Base-by-base conservation (phyloP, 768 basidiomycete species). In the Amanita fuliginea region DNA sequence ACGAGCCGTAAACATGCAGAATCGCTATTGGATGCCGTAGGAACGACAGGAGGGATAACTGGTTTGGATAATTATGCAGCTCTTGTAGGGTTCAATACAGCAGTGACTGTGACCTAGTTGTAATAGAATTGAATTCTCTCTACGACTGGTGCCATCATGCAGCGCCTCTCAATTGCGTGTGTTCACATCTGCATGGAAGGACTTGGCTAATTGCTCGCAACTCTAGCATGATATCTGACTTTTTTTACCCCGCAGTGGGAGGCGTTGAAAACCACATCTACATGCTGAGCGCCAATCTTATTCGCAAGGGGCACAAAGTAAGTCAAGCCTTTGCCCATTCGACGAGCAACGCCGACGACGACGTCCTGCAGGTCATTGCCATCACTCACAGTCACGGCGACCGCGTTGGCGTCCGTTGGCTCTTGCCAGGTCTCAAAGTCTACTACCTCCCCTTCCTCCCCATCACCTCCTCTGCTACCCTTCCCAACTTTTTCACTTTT, bases 181-280 rank as follows among this genome's bases (percentile, higher is more conserved):
- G 60, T 60, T 21, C 14, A n/a, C 14, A 24, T 24, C 24, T 28
- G 3, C 26, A 13, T 32, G 28, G 5, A 22, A 21, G 24, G 21
- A 42, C 30, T 19, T 13, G 6, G 10, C 33, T 21, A 13, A 6
- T 7, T 41, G 13, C 14, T 33, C 30, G 21, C 16, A 8, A 19
- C 41, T 47, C 28, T 51, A 95, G 93, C 40, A 92, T 98, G 89
- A 80, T 98, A 51, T 87, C 83, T 36, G 96, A 99, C 68, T 99
- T 98, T 71, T 99, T 97, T 68, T 81, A 89, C 60, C 96, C 96
- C 0, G 74, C 78, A 51, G 84, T 94, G 2, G 96, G 96, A 3
- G 96, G 96, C 6, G 95, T 99, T 28, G 96, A 98, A 67, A 94
- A 82, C 52, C 92, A 96, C 64, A 94, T 97, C 33, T 97, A 90